A percentile compares a stretch with the other conserved stretches of the same genome.
Conservation (phyloP, 495 filamentous ascomycete genomes). For the Lepidopterella palustris region DNA sequence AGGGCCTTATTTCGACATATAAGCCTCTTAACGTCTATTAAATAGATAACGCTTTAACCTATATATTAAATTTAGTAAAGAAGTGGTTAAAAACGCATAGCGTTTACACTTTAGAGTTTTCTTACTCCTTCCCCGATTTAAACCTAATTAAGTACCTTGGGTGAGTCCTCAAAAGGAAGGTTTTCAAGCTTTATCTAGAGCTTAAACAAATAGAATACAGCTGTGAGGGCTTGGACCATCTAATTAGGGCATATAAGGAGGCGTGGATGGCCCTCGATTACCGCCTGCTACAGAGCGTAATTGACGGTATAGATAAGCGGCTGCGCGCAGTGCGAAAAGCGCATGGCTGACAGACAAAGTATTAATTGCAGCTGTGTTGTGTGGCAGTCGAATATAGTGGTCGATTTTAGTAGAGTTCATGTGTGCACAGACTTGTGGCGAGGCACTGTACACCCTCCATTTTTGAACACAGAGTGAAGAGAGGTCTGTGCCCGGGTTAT, state of each 20-base stretch:
- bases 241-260: background rate
- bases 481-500: too few relatives aligned
- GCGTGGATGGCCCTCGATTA: too few relatives aligned
- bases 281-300: background rate
- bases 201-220: too few relatives aligned
- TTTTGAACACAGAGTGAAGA: too few relatives aligned
- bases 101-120: background rate
- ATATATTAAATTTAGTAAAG: background rate
- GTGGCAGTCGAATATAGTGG: background rate
- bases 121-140: background rate
- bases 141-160: background rate
- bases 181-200: background rate
- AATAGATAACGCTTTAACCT: too few relatives aligned
- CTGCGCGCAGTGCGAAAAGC: background rate
- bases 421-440: background rate
- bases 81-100: background rate
- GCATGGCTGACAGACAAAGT: background rate
- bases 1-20: background rate
- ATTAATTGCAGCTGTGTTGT: too few relatives aligned
- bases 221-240: background rate
- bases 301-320: background rate
- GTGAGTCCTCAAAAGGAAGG: background rate
- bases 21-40: background rate
- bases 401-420: background rate
- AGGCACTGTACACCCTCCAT: too few relatives aligned